phyloP scores from a whole-genome alignment of 2,329 filamentous ascomycete species.

The Pseudocercospora pini-densiflorae region DNA sequence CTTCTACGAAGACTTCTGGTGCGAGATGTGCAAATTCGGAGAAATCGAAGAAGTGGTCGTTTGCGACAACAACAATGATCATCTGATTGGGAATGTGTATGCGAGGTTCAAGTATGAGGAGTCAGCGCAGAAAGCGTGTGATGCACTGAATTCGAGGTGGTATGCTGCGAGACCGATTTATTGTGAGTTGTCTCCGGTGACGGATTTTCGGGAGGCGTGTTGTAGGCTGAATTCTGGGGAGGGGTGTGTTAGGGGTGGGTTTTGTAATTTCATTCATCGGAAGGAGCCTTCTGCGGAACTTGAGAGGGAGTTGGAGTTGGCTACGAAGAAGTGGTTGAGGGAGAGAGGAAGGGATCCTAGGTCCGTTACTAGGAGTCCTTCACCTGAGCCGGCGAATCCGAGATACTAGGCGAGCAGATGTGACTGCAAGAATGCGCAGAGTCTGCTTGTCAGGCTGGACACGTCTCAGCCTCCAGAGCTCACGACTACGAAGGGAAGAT shows the following conservation, averaged over 20 bases:
- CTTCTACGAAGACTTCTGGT: slow-evolving; percentile 99
- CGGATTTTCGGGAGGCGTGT: slow-evolving; percentile 97
- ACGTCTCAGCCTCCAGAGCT: neutral
- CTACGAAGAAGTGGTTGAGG: slow-evolving; percentile 96
- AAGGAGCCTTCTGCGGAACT: slow-evolving; percentile 92
- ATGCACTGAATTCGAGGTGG: slow-evolving; percentile 92
- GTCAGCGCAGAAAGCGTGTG: slow-evolving; percentile 88
- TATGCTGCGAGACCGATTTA: slow-evolving; percentile 97
- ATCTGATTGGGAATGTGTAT: slow-evolving; percentile 98
- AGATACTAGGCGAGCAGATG: slow-evolving; percentile 45
- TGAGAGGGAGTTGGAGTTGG: slow-evolving; percentile 82
- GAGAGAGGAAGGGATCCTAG: slow-evolving; percentile 80
- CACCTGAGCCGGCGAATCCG: slow-evolving; percentile 79
- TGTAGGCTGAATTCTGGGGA: slow-evolving; percentile 93
- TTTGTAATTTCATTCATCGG: slow-evolving; percentile 99
- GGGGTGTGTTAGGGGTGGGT: slow-evolving; percentile 92
- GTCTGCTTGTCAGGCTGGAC: neutral
- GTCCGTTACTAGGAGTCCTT: slow-evolving; percentile 80
- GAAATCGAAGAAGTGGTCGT: slow-evolving; percentile 97
- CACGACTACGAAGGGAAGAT: neutral
- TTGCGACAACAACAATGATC: slow-evolving; percentile 99
- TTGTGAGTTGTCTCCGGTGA: slow-evolving; percentile 95
- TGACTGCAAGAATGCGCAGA: neutral
- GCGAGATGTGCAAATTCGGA: slow-evolving; percentile 98
- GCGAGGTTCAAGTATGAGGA: slow-evolving; percentile 99